phyloP scores from a whole-genome alignment of 176 grass and related monocot genomes.

The Aegilops longissima region DNA sequence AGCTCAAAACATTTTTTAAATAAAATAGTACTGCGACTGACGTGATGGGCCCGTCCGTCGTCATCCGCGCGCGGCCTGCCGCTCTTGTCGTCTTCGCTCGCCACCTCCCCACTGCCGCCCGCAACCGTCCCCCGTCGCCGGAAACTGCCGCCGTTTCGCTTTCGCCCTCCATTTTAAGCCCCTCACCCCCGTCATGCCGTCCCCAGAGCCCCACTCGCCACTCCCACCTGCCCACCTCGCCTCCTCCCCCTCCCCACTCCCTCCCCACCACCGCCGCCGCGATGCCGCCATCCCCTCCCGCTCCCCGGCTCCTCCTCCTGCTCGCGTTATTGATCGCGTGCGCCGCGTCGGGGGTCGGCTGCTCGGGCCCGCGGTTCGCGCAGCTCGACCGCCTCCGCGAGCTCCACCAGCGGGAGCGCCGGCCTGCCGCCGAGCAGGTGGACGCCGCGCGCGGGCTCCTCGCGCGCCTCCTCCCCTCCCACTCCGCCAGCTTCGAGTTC shows the following conservation, averaged over 20 bases:
- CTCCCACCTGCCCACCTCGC: background rate
- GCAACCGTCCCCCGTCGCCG: background rate
- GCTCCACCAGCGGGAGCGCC: conserved; percentile 46
- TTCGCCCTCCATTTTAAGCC: conserved; percentile 28
- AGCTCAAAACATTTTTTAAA: too few species aligned
- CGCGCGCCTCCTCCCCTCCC: conserved; percentile 55
- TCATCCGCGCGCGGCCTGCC: conserved; percentile 29
- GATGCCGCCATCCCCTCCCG: conserved; percentile 5
- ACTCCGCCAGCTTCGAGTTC: conserved; percentile 64
- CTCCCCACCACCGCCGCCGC: background rate
- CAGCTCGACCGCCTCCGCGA: conserved; percentile 54
- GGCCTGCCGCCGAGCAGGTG: conserved; percentile 39
- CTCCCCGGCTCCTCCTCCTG: conserved; percentile 5
- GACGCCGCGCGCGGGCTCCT: conserved; percentile 49
- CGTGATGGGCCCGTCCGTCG: background rate
- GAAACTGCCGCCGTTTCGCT: conserved; percentile 31
- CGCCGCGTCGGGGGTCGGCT: conserved; percentile 9
- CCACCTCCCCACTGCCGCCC: conserved; percentile 14
- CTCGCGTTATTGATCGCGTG: conserved; percentile 18
- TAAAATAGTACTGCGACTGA: background rate
- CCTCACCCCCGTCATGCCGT: conserved; percentile 16
- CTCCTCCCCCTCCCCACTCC: background rate
- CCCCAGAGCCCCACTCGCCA: conserved; percentile 10
- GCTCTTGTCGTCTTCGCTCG: conserved; percentile 35
- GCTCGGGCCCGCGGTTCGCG: conserved; percentile 20